Conservation (phyloP, 177 flowering plant species). For the Tripterygium wilfordii region DNA sequence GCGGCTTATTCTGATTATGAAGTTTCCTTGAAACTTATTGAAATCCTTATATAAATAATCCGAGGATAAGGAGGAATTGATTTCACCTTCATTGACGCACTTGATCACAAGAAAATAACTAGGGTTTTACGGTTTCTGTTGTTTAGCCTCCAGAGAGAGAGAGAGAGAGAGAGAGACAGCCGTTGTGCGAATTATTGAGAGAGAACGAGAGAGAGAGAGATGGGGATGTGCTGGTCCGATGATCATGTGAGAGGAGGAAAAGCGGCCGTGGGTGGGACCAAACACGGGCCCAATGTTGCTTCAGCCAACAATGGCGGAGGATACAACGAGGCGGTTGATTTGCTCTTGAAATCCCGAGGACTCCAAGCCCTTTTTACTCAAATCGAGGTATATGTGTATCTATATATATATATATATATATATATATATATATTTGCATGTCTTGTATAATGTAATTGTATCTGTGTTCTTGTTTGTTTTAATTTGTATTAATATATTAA, state of each 20-base stretch:
- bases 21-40: too few species aligned
- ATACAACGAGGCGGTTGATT: constrained; percentile 51
- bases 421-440: background rate
- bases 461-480: too few species aligned
- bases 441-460: too few species aligned
- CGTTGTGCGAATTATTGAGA: background rate
- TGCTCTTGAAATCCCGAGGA: constrained; percentile 39
- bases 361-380: constrained; percentile 25
- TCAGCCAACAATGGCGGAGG: background rate
- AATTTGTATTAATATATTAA: too few species aligned
- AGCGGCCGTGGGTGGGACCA: constrained; percentile 33
- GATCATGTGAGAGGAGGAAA: constrained; percentile 43
- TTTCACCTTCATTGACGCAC: too few species aligned
- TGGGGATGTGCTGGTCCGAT: constrained; percentile 40
- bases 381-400: constrained; percentile 36
- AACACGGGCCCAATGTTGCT: background rate
- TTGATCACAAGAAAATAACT: too few species aligned
- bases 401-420: background rate
- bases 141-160: background rate
- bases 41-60: too few species aligned
- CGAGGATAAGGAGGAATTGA: too few species aligned
- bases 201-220: constrained; percentile 15
- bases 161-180: too few species aligned
- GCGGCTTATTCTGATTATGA: too few species aligned
- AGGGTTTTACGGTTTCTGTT: too few species aligned